Evolutionary conservation across 805 yeast genomes (phyloP).

Genomic region (Candida michaelii): DNA sequence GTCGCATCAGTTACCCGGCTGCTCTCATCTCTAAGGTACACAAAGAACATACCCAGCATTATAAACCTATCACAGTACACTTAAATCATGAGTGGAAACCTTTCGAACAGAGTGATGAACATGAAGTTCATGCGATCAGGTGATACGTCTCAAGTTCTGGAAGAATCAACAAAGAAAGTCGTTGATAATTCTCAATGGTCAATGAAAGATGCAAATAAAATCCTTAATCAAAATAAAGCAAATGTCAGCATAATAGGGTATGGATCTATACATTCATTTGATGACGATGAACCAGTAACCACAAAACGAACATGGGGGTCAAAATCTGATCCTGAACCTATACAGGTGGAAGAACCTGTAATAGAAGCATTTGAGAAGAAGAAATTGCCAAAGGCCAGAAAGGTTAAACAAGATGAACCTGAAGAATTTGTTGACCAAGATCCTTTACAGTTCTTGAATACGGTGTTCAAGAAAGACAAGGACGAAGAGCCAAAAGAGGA

Average conservation of each 20-base stretch:
- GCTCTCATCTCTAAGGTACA: not conserved
- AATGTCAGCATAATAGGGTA: slow-evolving; percentile 39
- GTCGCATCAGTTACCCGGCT: slow-evolving; percentile 14
- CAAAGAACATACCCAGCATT: not conserved
- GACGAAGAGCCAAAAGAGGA: not conserved
- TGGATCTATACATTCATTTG: slow-evolving; percentile 36
- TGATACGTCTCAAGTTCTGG: slow-evolving; percentile 37
- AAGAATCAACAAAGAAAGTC: slow-evolving; percentile 35
- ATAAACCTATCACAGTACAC: not conserved
- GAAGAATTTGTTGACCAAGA: slow-evolving; percentile 1
- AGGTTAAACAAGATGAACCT: slow-evolving; percentile 8
- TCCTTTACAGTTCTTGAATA: slow-evolving; percentile 7
- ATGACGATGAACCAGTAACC: slow-evolving; percentile 17
- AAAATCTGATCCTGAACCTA: not conserved
- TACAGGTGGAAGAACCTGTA: slow-evolving; percentile 1
- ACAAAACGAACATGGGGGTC: slow-evolving; percentile 14
- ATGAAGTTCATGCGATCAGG: slow-evolving; percentile 63
- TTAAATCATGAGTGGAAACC: slow-evolving; percentile 25
- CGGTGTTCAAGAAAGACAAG: not conserved
- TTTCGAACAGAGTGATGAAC: slow-evolving; percentile 72
- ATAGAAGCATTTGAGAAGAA: slow-evolving; percentile 6
- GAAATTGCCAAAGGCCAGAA: slow-evolving; percentile 5
- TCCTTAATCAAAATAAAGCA: slow-evolving; percentile 21
- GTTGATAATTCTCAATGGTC: slow-evolving; percentile 56
- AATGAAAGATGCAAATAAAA: slow-evolving; percentile 31